These are phyloP conservation scores for Chimonanthus salicifolius DNA, from an alignment of 164 flowering plant species.

Conservation along the genomic window DNA sequence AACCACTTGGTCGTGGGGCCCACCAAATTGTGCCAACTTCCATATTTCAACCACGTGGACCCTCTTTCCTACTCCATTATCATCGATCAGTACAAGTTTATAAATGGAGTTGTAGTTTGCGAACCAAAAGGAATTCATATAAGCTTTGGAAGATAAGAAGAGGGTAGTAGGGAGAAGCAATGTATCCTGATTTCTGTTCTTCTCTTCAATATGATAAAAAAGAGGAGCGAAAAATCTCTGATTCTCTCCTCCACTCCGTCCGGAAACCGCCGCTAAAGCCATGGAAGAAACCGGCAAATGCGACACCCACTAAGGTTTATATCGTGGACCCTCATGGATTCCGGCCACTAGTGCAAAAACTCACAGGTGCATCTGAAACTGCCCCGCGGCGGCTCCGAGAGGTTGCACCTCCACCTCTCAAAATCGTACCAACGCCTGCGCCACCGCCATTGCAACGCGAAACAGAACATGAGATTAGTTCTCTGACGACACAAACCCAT, in stretches of 20 bases:
- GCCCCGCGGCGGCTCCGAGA: slow-evolving; percentile 14
- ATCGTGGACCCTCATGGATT: slow-evolving; percentile 28
- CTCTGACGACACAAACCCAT: not conserved
- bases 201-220: not conserved
- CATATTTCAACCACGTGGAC: too few relatives aligned
- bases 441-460: not conserved
- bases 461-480: not conserved
- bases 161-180: not conserved
- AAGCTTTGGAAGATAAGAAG: not conserved
- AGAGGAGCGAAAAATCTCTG: not conserved
- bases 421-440: not conserved
- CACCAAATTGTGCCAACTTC: not conserved
- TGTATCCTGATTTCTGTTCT: not conserved
- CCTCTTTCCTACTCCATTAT: too few relatives aligned
- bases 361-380: slow-evolving; percentile 23
- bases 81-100: too few relatives aligned
- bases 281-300: slow-evolving; percentile 18
- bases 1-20: not conserved
- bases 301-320: slow-evolving; percentile 22
- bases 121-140: not conserved
- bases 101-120: not conserved
- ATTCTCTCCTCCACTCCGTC: slow-evolving; percentile 18
- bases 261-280: slow-evolving; percentile 21
- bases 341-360: slow-evolving; percentile 31
- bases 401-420: slow-evolving; percentile 23